Evolutionary conservation across 1,139 yeast species (phyloP).

Genomic region (Yamadazyma spencermartinsiae): DNA sequence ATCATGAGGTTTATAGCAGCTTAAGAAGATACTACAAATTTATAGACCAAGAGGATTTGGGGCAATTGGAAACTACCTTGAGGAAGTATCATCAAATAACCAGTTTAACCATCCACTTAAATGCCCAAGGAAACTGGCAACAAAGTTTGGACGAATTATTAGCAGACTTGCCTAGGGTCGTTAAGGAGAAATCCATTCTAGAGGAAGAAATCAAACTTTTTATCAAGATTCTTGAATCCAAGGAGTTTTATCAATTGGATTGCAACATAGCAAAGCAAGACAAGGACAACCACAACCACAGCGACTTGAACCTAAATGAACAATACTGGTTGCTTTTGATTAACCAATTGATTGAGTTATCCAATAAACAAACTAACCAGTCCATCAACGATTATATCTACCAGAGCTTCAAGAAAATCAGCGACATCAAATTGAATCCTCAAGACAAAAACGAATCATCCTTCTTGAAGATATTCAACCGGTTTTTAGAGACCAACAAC

Average conservation of each 20-base stretch:
- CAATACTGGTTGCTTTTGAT: constrained; percentile 41
- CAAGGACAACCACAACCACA: constrained; percentile 6
- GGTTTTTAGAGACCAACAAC: constrained; percentile 39
- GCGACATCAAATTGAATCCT: constrained; percentile 38
- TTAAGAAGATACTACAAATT: constrained; percentile 2
- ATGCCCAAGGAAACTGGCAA: constrained; percentile 20
- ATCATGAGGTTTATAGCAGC: constrained; percentile 3
- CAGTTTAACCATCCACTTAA: constrained; percentile 30
- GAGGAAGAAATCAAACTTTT: constrained; percentile 35
- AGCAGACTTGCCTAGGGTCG: constrained; percentile 18
- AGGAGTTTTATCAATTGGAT: constrained; percentile 12
- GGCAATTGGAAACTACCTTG: constrained; percentile 20
- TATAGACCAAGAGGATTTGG: constrained; percentile 16
- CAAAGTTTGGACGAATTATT: constrained; percentile 31
- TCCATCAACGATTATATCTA: constrained; percentile 49
- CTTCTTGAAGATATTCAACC: constrained; percentile 51
- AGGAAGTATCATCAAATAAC: constrained; percentile 29
- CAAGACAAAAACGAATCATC: constrained; percentile 33
- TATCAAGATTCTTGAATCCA: constrained; percentile 33
- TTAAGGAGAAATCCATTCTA: constrained; percentile 15
- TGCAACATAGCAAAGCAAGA: too few relatives aligned
- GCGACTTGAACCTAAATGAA: constrained; percentile 28
- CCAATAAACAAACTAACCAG: constrained; percentile 9
- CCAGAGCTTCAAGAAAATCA: constrained; percentile 50
- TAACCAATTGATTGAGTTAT: constrained; percentile 26